phyloP scores from a whole-genome alignment of 2,329 filamentous ascomycete genomes.

The Penicillium sp. region DNA sequence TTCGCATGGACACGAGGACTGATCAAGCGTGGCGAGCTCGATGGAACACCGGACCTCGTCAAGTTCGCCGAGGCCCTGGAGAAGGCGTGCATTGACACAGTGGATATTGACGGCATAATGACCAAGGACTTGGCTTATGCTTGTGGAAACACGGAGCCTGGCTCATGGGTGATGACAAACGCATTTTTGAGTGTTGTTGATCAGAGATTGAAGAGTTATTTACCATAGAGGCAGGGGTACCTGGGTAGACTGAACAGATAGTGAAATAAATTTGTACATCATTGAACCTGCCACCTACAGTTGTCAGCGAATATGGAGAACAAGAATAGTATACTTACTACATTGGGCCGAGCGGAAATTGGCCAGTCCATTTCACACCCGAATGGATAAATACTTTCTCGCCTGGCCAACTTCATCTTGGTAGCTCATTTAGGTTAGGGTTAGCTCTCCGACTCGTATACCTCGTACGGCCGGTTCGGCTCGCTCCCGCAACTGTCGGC shows the following conservation, averaged over 20 bases:
- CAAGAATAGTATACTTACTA: too few relatives aligned
- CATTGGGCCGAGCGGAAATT: too few relatives aligned
- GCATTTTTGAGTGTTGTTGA: slow-evolving; percentile 93
- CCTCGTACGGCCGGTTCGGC: not conserved
- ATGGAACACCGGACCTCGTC: slow-evolving; percentile 82
- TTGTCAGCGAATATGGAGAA: too few relatives aligned
- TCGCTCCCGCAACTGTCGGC: not conserved
- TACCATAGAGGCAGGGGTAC: not conserved
- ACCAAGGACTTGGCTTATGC: slow-evolving; percentile 96
- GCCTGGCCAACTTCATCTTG: too few relatives aligned
- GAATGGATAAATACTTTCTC: too few relatives aligned
- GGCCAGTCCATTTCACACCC: too few relatives aligned
- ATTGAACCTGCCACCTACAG: too few relatives aligned
- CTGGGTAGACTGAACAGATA: too few relatives aligned
- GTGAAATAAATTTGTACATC: too few relatives aligned
- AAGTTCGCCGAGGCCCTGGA: slow-evolving; percentile 88
- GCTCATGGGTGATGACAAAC: slow-evolving; percentile 83
- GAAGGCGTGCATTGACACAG: slow-evolving; percentile 88
- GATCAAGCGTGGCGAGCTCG: slow-evolving; percentile 85
- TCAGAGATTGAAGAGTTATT: slow-evolving; percentile 64
- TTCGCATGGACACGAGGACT: slow-evolving; percentile 98
- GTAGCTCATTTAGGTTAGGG: too few relatives aligned
- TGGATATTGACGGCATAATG: slow-evolving; percentile 93
- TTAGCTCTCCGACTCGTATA: not conserved
- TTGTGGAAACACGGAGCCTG: slow-evolving; percentile 78